Base-by-base conservation (phyloP, 2,329 filamentous ascomycete genomes). In the Aspergillus latus region DNA sequence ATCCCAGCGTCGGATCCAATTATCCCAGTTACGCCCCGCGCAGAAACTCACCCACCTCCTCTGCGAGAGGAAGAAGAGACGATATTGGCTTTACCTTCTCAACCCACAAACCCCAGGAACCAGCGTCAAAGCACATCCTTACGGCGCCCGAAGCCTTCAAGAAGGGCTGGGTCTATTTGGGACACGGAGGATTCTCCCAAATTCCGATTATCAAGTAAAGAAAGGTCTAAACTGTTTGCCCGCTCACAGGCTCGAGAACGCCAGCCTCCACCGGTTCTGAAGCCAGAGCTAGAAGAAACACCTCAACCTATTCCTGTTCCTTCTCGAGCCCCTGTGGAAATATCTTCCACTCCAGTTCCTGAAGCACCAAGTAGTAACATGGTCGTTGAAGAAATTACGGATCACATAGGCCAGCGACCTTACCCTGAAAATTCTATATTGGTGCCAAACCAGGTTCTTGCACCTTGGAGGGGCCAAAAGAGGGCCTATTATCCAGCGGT, bases 401-500 rank as follows among this genome's bases (percentile, higher is more conserved):
- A 29, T 8, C 15, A 58, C 15, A 37, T 40, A 48, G 36, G 58
- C n/a, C 44, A 51, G 8, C 21, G 53, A 10, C 11, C 42, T 21
- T 34, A 46, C n/a, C 53, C 53, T 29, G 64, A 67, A 11, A 56
- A 63, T 21, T 9, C 54, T 7, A 62, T 74, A 8, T 62, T 78
- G 26, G 73, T 76, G 11, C 78, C 79, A 4, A 80, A 82, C 52
- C 78, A 84, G 58, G 78, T 87, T 0, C 77, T 86, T 59, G 83
- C 84, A 6, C 74, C 77, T 29, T 87, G 84, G 78, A 83, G 78
- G 60, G 79, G 80, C 16, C 74, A 74, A n/a, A 78, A 74, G 47
- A 77, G 78, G 52, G 76, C 73, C n/a, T 87, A 81, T 66, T 85
- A 84, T 64, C 83, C 84, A 47, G 84, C 82, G 7, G 83, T 78